phyloP scores from a whole-genome alignment of 305 asterid genomes.

The Fraxinus ornus region DNA sequence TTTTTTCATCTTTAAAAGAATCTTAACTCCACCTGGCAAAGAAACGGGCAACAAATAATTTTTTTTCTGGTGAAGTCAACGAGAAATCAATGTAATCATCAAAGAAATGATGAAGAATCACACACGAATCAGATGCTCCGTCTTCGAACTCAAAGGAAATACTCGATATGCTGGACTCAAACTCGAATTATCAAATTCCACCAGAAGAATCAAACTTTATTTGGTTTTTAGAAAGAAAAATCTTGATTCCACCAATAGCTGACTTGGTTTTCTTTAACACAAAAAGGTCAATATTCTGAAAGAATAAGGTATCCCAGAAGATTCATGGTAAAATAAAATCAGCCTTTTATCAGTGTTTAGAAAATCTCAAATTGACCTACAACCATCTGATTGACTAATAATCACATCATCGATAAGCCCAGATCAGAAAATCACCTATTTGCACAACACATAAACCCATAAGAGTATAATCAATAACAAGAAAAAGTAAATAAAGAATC shows the following conservation, averaged over 20 bases:
- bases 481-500: not conserved
- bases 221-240: not conserved
- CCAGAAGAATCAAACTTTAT: not conserved
- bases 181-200: not conserved
- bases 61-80: not conserved
- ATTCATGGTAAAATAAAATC: not conserved
- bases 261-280: not conserved
- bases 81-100: not conserved
- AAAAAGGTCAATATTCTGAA: not conserved
- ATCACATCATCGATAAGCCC: not conserved
- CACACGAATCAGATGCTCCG: not conserved
- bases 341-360: not conserved
- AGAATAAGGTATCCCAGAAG: not conserved
- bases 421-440: not conserved
- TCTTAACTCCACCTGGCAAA: not conserved
- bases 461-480: not conserved
- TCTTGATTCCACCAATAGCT: not conserved
- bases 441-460: not conserved
- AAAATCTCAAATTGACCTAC: not conserved
- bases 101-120: not conserved
- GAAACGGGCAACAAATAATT: not conserved
- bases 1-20: not conserved
- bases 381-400: not conserved
- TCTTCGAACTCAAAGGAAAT: not conserved
- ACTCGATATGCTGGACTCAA: not conserved